phyloP scores from a whole-genome alignment of 2,329 filamentous ascomycete species.

The Fusarium fracticaudum region DNA sequence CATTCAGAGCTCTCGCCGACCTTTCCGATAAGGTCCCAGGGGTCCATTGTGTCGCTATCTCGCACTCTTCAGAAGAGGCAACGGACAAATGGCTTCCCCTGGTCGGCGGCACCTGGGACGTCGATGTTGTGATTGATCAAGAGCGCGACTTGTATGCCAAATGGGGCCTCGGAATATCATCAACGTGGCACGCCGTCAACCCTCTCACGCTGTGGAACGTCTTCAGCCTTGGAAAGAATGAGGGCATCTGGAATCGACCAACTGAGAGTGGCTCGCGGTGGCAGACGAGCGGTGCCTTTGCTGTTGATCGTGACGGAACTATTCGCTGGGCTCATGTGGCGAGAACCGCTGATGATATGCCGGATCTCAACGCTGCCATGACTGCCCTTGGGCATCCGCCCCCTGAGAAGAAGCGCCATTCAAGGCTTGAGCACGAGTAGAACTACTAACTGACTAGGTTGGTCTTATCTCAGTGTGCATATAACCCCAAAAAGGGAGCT shows the following conservation, averaged over 20 bases:
- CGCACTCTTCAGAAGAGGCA: constrained; percentile 63
- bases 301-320: constrained; percentile 48
- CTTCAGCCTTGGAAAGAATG: constrained; percentile 65
- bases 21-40: constrained; percentile 60
- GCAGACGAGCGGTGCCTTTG: constrained; percentile 75
- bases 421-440: background rate
- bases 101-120: constrained; percentile 65
- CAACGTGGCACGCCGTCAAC: constrained; percentile 70
- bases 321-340: constrained; percentile 47
- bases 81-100: constrained; percentile 67
- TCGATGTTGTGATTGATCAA: constrained; percentile 68
- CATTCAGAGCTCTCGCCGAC: constrained; percentile 64
- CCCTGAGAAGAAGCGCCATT: background rate
- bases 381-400: constrained; percentile 39
- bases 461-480: background rate
- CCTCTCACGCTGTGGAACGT: constrained; percentile 67
- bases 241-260: constrained; percentile 73
- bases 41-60: constrained; percentile 69
- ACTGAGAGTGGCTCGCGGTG: constrained; percentile 74
- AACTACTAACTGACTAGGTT: background rate
- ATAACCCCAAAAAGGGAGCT: background rate
- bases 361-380: constrained; percentile 44
- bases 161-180: constrained; percentile 72
- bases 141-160: constrained; percentile 67
- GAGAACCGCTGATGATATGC: constrained; percentile 45